Conservation (phyloP, 2,329 filamentous ascomycete genomes). For the Aspergillus sp. region DNA sequence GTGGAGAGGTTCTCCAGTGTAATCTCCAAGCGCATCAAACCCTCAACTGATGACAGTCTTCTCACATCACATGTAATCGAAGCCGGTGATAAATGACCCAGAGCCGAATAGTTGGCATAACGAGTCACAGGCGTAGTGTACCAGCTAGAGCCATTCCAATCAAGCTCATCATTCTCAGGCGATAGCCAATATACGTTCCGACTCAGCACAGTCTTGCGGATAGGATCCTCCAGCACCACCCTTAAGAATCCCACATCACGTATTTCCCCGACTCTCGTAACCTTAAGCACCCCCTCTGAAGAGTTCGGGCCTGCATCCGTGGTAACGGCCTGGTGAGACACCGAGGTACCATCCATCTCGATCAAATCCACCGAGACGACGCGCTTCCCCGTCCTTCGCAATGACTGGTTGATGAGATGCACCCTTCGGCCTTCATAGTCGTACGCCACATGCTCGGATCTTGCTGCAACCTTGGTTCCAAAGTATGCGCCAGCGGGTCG, state of each 20-base stretch:
- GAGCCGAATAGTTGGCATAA: slow-evolving; percentile 50
- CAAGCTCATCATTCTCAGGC: slow-evolving; percentile 46
- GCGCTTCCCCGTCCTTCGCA: slow-evolving; percentile 41
- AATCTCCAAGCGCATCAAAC: slow-evolving; percentile 29
- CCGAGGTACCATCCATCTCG: slow-evolving; percentile 44
- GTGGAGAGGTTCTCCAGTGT: slow-evolving; percentile 52
- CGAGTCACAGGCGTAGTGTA: slow-evolving; percentile 57
- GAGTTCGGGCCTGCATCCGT: slow-evolving; percentile 47
- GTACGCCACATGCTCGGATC: slow-evolving; percentile 56
- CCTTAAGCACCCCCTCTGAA: slow-evolving; percentile 36
- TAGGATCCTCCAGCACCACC: slow-evolving; percentile 44
- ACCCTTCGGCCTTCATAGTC: slow-evolving; percentile 50
- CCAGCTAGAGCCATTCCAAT: slow-evolving; percentile 60
- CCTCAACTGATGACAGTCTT: neutral
- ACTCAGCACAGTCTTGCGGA: slow-evolving; percentile 40
- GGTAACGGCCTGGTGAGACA: slow-evolving; percentile 35
- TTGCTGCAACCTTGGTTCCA: slow-evolving; percentile 54
- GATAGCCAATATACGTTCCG: slow-evolving; percentile 63
- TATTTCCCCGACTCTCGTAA: slow-evolving; percentile 33
- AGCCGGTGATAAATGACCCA: slow-evolving; percentile 36
- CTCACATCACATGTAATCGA: neutral
- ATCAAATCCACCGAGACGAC: slow-evolving; percentile 52
- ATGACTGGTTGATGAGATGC: slow-evolving; percentile 56
- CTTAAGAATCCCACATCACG: slow-evolving; percentile 52
- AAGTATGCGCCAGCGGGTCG: slow-evolving; percentile 59